Evolutionary conservation across 2,329 filamentous ascomycete genomes (phyloP), one percentile per base, ranked within the genome.

Genomic region (Aspergillus pseudoviridinutans): DNA sequence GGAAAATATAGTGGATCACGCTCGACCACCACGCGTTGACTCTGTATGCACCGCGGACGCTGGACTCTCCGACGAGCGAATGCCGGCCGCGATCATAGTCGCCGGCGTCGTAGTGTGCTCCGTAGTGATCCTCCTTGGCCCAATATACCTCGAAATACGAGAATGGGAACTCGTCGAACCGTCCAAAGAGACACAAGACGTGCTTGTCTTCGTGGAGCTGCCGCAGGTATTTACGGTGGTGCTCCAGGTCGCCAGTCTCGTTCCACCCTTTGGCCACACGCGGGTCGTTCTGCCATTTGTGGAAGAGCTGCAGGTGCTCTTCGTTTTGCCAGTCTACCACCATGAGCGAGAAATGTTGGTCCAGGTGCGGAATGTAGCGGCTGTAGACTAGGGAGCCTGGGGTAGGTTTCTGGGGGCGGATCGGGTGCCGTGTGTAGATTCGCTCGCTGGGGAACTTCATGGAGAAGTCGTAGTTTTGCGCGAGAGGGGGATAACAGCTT

Each of bases 81-180:
- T 86, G 83, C n/a, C 84, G 78, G 14, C 84, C 84, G 41, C 83
- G 81, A 64, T 86, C 84, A 61, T 80, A 85, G 56, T 81, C 78
- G 25, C 75, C 76, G 4, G 83, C 79, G 46, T 79, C 74, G 66
- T 83, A 84, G 70, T 86, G 80, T 1, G 82, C 82, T 32, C 84
- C 84, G 63, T 82, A 80, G 58, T 84, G 81, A 60, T 86, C 84
- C 70, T 86, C 84, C 78, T 85, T 86, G 38, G 85, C 87, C 88
- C 88, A 92, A 72, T 92, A 92, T 1, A 92, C 79, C 71, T 93
- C 90, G 69, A 90, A 92, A 71, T 92, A 92, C 0, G 88, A 86
- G 71, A 92, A 92, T 50, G 79, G 82, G 1, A 80, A 81, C 29
- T 88, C 87, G 56, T 92, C 83, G 70, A 91, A 93, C 27, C 82